phyloP scores from a whole-genome alignment of 2,329 filamentous ascomycete species.

The Uncinocarpus reesii region DNA sequence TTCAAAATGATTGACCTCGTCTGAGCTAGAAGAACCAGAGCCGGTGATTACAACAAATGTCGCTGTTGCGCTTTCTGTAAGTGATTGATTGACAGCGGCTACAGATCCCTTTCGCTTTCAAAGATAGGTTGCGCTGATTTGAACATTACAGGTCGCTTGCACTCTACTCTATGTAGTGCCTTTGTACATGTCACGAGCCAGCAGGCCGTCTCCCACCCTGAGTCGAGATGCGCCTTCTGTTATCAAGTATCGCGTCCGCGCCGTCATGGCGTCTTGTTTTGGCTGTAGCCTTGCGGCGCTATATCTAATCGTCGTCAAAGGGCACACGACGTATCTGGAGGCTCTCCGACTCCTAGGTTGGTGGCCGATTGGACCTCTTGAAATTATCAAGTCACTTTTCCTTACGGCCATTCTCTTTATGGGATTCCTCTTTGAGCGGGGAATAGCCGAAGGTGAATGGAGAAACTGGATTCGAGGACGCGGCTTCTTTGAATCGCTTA shows the following conservation, averaged over 20 bases:
- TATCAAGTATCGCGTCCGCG: conserved; percentile 74
- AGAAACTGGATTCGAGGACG: conserved; percentile 50
- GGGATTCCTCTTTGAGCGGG: conserved; percentile 71
- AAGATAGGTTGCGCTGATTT: not conserved
- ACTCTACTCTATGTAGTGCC: conserved; percentile 84
- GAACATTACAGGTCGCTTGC: conserved; percentile 55
- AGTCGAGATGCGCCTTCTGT: conserved; percentile 81
- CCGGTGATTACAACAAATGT: conserved; percentile 14
- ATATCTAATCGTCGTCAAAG: conserved; percentile 50
- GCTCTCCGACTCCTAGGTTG: conserved; percentile 64
- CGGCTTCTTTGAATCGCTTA: conserved; percentile 50
- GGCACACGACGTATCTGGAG: conserved; percentile 42
- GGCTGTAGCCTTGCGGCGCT: conserved; percentile 58
- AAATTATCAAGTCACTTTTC: conserved; percentile 53
- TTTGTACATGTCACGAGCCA: conserved; percentile 72
- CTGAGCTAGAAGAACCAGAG: conserved; percentile 13
- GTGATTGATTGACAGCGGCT: not conserved
- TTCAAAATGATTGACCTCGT: not conserved
- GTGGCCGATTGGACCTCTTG: conserved; percentile 62
- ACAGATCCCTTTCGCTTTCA: not conserved
- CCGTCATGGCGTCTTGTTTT: conserved; percentile 65
- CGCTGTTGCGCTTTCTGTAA: conserved; percentile 16
- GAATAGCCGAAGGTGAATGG: conserved; percentile 64
- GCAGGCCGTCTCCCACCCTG: conserved; percentile 66
- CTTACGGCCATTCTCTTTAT: conserved; percentile 50